Conservation (phyloP, 495 filamentous ascomycete species). For the Penicillium egyptiacum region DNA sequence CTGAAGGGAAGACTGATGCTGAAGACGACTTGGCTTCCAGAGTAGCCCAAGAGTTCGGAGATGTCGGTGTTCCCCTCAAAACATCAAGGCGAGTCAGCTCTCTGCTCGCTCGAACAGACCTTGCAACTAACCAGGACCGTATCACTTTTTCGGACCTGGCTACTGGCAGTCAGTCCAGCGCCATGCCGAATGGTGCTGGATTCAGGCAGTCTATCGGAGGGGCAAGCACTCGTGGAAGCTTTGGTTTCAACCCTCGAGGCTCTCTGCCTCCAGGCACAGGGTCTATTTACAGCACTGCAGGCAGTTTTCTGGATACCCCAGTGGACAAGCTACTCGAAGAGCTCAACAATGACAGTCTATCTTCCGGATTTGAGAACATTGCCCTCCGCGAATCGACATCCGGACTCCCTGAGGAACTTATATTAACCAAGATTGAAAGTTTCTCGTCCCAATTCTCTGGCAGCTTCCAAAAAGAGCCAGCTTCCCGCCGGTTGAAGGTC, state of each 20-base stretch:
- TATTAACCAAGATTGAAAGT: constrained; percentile 70
- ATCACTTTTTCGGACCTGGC: constrained; percentile 70
- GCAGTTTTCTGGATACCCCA: constrained; percentile 63
- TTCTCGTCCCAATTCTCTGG: constrained; percentile 61
- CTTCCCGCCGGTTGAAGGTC: constrained; percentile 53
- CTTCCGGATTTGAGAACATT: constrained; percentile 68
- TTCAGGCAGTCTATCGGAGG: constrained; percentile 75
- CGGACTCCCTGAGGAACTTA: constrained; percentile 69
- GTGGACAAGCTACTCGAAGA: constrained; percentile 75
- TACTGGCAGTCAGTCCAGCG: constrained; percentile 50
- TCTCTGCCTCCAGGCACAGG: constrained; percentile 44
- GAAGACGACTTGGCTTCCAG: constrained; percentile 67
- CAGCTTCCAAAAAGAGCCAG: constrained; percentile 51
- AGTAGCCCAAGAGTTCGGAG: constrained; percentile 75
- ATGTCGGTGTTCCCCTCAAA: constrained; percentile 63
- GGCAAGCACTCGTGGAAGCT: constrained; percentile 61
- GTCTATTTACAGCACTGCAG: constrained; percentile 44
- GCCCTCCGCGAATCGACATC: constrained; percentile 68
- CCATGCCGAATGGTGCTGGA: constrained; percentile 45
- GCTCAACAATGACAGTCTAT: constrained; percentile 59
- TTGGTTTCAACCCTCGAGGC: constrained; percentile 48
- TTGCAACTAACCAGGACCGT: constrained; percentile 74
- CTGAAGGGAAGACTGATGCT: constrained; percentile 35
- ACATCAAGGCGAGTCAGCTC: constrained; percentile 89
- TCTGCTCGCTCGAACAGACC: constrained; percentile 83